A percentile compares a stretch with the other conserved stretches of the same genome.
Evolutionary conservation across 441 rosid genomes (phyloP).

Genomic region (Pelargonium myrrhifolium): DNA sequence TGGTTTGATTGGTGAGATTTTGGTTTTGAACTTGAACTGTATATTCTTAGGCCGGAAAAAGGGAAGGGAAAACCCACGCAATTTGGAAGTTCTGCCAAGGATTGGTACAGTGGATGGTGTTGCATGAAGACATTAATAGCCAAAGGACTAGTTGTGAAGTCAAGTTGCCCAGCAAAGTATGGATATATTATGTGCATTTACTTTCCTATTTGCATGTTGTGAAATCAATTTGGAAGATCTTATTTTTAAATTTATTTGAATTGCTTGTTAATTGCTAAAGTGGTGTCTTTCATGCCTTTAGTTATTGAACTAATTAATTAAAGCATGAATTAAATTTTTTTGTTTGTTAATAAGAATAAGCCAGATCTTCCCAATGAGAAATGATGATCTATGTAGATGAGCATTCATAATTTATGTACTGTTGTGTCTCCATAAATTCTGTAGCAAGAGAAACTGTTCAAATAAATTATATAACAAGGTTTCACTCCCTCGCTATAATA

Average conservation of each 20-base stretch:
- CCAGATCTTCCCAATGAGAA: no score
- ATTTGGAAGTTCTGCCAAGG: constrained; percentile 67
- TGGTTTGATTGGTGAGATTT: constrained; percentile 11
- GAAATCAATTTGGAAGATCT: neutral
- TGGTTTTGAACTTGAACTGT: constrained; percentile 11
- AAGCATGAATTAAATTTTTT: no score
- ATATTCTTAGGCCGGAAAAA: constrained; percentile 61
- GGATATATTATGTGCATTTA: constrained; percentile 13
- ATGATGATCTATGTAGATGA: neutral
- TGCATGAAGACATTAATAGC: constrained; percentile 77
- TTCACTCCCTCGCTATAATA: neutral
- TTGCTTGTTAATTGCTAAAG: neutral
- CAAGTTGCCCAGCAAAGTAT: constrained; percentile 96
- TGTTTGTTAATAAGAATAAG: no score
- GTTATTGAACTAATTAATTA: no score
- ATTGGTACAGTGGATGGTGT: constrained; percentile 91
- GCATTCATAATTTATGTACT: no score
- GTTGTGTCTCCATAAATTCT: no score
- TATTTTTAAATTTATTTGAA: neutral
- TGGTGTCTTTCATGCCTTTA: neutral
- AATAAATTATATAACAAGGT: neutral
- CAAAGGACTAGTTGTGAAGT: constrained; percentile 81
- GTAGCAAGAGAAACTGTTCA: no score
- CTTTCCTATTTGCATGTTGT: neutral
- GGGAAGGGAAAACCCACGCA: constrained; percentile 62